Percentiles rank a stretch among this genome's conserved stretches.
Evolutionary conservation across 106 monocot species (phyloP).

Genomic region (Dioscorea zingiberensis): DNA sequence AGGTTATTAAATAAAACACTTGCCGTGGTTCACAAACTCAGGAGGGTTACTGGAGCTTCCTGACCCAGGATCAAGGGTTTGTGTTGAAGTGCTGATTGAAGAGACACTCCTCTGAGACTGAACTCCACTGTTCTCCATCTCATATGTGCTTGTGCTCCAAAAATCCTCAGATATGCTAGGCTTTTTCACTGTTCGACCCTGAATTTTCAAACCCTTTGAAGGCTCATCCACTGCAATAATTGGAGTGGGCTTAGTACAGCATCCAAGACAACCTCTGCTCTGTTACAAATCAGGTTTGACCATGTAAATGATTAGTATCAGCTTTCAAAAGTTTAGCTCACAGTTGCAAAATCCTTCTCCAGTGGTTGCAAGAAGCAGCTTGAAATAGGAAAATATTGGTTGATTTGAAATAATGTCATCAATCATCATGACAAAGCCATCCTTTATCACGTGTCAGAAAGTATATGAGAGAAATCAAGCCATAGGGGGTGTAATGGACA

Average conservation of each 20-base stretch:
- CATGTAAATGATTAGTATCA: slow-evolving; percentile 41
- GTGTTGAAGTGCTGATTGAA: slow-evolving; percentile 65
- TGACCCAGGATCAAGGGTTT: slow-evolving; percentile 39
- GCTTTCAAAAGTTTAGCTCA: not conserved
- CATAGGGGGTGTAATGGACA: too few relatives aligned
- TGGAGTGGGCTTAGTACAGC: slow-evolving; percentile 72
- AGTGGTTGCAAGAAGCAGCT: not conserved
- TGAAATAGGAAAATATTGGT: too few relatives aligned
- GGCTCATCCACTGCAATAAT: slow-evolving; percentile 91
- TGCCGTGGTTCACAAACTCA: slow-evolving; percentile 94
- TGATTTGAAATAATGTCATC: too few relatives aligned
- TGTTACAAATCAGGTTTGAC: slow-evolving; percentile 76
- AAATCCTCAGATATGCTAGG: slow-evolving; percentile 67
- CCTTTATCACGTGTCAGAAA: too few relatives aligned
- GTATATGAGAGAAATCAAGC: too few relatives aligned
- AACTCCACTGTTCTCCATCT: slow-evolving; percentile 85
- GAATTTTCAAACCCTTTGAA: slow-evolving; percentile 79
- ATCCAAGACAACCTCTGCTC: slow-evolving; percentile 98
- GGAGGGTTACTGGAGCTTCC: slow-evolving; percentile 49
- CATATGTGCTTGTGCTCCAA: slow-evolving; percentile 90
- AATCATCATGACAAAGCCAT: too few relatives aligned
- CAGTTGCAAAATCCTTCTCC: too few relatives aligned
- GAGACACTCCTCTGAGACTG: slow-evolving; percentile 90
- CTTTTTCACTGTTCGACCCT: slow-evolving; percentile 57
- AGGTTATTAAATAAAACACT: not conserved